Evolutionary conservation across 1,284 basidiomycete genomes (phyloP), one percentile per base, ranked within the genome.

Genomic region (Malassezia yamatoensis): DNA sequence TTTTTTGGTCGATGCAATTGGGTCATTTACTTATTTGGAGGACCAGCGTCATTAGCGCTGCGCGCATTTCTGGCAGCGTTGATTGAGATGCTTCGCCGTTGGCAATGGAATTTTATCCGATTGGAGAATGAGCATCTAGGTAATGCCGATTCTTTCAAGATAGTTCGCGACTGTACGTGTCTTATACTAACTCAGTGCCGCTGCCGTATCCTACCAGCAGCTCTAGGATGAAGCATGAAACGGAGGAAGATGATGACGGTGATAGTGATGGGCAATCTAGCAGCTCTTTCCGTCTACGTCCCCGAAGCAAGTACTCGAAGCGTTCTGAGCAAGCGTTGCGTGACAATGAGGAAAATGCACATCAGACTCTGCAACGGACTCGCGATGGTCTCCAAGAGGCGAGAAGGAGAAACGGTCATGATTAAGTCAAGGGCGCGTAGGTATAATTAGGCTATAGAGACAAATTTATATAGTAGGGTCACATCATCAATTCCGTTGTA

Each of bases 51-150:
- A 63, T 75, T 80, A 51, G 78, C 80, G 49, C 51, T 85, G 21
- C 80, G 86, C 18, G 78, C 81, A 0, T 90, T 88, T 75, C 78
- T 88, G 50, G 82, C 79, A 8, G 88, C 80, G 0, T 66, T 85
- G 51, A 70, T 88, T 34, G 90, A 96, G 72, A 83, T 90, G 77
- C 68, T 89, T 2, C 78, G 90, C 34, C 80, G 90, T 49, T 84
- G 83, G 77, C 86, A 87, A 64, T 96, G 90, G 90, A 94, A 94
- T 75, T 88, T 93, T 70, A 85, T 67, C 16, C 63, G 87, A 60
- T 76, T 90, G 57, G 88, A 90, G 74, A 89, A 87, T 78, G 87
- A 90, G 75, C 87, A 89, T 56, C 76, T 89, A 29, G 66, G 66
- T 35, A 68, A 68, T 18, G 65, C 64, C 35, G 66, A 68, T 37